phyloP scores from a whole-genome alignment of 73 alveolate species.

The Symbiodinium pilosum region DNA sequence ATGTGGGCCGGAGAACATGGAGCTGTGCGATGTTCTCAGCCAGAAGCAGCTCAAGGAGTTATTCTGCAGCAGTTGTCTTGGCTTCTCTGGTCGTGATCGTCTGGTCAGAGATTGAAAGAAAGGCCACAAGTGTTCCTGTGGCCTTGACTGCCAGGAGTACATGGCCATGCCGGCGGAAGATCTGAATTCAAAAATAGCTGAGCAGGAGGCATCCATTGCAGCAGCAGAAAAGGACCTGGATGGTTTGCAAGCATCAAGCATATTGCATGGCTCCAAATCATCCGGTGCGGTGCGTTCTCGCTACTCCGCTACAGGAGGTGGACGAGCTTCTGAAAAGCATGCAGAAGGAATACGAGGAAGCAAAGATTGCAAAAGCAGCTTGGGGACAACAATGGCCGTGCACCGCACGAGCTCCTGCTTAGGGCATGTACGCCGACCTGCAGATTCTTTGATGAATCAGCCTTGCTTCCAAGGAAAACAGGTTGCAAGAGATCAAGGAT shows the following conservation, averaged over 20 bases:
- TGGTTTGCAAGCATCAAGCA: too few species aligned
- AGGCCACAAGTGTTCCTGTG: too few species aligned
- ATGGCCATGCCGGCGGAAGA: slow-evolving; percentile 47
- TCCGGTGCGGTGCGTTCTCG: neutral
- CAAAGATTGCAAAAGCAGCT: neutral
- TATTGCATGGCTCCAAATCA: neutral
- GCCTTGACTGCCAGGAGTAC: slow-evolving; percentile 37
- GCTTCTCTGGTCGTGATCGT: too few species aligned
- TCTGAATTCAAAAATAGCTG: neutral
- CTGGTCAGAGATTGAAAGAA: too few species aligned
- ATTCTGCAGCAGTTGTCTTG: neutral
- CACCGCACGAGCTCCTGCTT: too few species aligned
- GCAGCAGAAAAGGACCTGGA: slow-evolving; percentile 30
- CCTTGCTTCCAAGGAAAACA: neutral
- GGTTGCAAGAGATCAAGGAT: slow-evolving; percentile 32
- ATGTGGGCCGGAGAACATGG: slow-evolving; percentile 66
- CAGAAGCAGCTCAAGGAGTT: slow-evolving; percentile 34
- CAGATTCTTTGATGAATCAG: neutral
- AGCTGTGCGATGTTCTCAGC: slow-evolving; percentile 50
- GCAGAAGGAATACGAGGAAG: slow-evolving; percentile 52
- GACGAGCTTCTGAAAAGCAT: slow-evolving; percentile 39
- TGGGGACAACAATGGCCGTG: too few species aligned
- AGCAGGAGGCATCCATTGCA: slow-evolving; percentile 14
- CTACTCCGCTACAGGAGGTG: slow-evolving; percentile 12
- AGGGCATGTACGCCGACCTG: too few species aligned